Conservation (phyloP, 2,329 filamentous ascomycete species). For the Cytospora paraplurivora region DNA sequence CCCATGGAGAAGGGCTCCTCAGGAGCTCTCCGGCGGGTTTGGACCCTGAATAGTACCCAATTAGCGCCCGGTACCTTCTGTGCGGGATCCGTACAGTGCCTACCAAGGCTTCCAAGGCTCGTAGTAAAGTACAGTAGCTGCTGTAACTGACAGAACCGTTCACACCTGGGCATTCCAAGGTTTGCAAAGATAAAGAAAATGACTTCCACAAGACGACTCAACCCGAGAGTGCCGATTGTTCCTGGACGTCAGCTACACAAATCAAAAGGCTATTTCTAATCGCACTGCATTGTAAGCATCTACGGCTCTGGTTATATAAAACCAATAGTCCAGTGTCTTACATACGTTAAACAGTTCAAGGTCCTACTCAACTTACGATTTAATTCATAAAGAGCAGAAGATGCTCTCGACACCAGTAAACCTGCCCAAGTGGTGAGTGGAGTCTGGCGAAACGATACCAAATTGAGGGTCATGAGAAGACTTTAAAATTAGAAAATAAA, state of each 20-base stretch:
- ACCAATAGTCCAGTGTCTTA: neutral
- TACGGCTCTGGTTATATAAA: neutral
- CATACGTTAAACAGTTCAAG: neutral
- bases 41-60: neutral
- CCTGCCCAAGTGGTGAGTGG: slow-evolving; percentile 23
- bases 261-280: neutral
- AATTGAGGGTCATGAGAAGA: no score
- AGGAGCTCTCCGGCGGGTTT: neutral
- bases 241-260: neutral
- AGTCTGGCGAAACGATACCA: neutral
- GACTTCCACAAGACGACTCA: neutral
- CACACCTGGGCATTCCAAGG: no score
- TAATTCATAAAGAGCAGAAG: neutral
- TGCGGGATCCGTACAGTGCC: neutral
- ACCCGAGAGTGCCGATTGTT: neutral
- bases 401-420: slow-evolving; percentile 25
- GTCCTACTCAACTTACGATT: neutral
- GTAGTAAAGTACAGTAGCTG: neutral
- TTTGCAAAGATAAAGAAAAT: neutral
- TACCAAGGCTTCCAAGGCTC: neutral
- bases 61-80: neutral
- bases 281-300: no score
- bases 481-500: neutral
- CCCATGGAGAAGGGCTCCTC: neutral
- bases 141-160: neutral